These are phyloP conservation scores for Cladophialophora chaetospira DNA, from an alignment of 2,329 filamentous ascomycete genomes.

Conservation along the genomic window DNA sequence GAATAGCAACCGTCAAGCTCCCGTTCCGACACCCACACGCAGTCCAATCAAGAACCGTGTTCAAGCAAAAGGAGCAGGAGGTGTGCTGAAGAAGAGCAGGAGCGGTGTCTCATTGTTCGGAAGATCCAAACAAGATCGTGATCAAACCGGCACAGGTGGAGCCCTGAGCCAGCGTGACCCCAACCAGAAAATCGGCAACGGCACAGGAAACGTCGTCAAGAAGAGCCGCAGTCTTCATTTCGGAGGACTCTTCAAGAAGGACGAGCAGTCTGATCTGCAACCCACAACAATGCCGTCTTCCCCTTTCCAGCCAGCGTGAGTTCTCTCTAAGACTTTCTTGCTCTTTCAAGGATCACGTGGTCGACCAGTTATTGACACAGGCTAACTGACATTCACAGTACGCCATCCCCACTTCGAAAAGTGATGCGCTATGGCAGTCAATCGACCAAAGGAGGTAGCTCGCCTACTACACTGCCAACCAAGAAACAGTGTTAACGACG, in stretches of 20 bases:
- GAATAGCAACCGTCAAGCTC: neutral
- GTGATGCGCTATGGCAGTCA: slow-evolving; percentile 20
- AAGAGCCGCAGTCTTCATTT: slow-evolving; percentile 27
- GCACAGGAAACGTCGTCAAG: slow-evolving; percentile 14
- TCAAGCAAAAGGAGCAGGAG: neutral
- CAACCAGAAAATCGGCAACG: slow-evolving; percentile 7
- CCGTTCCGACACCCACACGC: slow-evolving; percentile 20
- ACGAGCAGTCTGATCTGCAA: slow-evolving; percentile 9
- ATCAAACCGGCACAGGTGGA: neutral
- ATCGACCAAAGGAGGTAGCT: slow-evolving; percentile 1
- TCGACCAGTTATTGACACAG: no score
- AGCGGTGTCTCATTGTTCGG: slow-evolving; percentile 24
- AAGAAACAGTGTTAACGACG: neutral
- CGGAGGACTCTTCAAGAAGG: slow-evolving; percentile 25
- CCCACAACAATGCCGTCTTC: neutral
- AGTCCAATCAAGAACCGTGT: slow-evolving; percentile 7
- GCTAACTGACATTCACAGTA: no score
- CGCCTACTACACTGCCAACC: neutral
- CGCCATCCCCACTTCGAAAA: slow-evolving; percentile 24
- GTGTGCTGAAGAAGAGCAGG: slow-evolving; percentile 25
- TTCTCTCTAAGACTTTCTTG: no score
- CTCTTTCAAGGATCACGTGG: no score
- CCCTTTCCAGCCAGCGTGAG: slow-evolving; percentile 22
- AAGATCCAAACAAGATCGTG: slow-evolving; percentile 14
- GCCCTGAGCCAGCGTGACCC: slow-evolving; percentile 12